Evolutionary conservation across 1,284 basidiomycete species (phyloP).

Genomic region (Trichosporon sp.): DNA sequence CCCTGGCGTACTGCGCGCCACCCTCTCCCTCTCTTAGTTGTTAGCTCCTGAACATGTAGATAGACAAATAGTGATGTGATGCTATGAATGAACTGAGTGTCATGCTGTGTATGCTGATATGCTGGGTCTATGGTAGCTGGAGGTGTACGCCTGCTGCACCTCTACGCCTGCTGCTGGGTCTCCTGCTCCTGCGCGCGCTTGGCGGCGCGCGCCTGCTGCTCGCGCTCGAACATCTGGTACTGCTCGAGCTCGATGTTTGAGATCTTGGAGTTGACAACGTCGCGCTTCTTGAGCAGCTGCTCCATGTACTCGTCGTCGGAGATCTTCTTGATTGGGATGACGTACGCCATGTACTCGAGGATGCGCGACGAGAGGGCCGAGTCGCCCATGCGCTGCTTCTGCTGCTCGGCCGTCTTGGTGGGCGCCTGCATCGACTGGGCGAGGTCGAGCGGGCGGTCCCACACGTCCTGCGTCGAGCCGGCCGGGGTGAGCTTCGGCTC

Average conservation of each 20-base stretch:
- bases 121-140: not conserved
- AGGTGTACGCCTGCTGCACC: not conserved
- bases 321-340: slow-evolving; percentile 41
- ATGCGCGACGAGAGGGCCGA: slow-evolving; percentile 31
- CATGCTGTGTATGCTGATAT: slow-evolving; percentile 1
- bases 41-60: not conserved
- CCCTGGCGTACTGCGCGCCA: no score
- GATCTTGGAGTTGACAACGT: slow-evolving; percentile 33
- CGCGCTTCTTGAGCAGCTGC: slow-evolving; percentile 31
- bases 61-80: not conserved
- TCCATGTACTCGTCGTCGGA: slow-evolving; percentile 41
- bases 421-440: not conserved
- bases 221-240: slow-evolving; percentile 29
- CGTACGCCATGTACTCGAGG: slow-evolving; percentile 26
- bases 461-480: not conserved
- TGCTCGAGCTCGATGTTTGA: slow-evolving; percentile 40
- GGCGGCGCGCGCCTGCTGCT: not conserved
- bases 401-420: not conserved
- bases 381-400: slow-evolving; percentile 10
- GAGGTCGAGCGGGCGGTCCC: not conserved
- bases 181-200: not conserved
- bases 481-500: not conserved
- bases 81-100: not conserved
- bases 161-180: not conserved
- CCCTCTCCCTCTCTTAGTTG: not conserved